Evolutionary conservation across 495 filamentous ascomycete species (phyloP).

Genomic region (Penicillium atrosanguineum): DNA sequence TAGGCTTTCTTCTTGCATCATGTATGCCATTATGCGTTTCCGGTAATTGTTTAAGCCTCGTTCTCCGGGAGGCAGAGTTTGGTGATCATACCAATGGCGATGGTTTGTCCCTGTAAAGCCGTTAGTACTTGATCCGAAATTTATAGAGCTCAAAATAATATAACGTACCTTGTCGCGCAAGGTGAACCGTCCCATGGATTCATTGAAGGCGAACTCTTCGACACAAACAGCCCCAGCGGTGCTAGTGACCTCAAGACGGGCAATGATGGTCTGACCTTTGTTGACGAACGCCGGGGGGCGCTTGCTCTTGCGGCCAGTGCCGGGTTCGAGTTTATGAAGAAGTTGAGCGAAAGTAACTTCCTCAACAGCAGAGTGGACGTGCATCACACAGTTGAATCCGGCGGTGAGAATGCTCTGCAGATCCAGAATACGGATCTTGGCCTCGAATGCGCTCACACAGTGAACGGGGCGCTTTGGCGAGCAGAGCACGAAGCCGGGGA

Average conservation of each 20-base stretch:
- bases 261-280: slow-evolving; percentile 91
- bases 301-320: slow-evolving; percentile 92
- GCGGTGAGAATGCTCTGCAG: slow-evolving; percentile 88
- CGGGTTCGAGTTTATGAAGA: slow-evolving; percentile 94
- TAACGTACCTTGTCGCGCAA: slow-evolving; percentile 80
- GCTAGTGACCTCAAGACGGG: slow-evolving; percentile 79
- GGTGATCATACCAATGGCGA: slow-evolving; percentile 95
- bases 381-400: slow-evolving; percentile 90
- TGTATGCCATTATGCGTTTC: slow-evolving; percentile 12
- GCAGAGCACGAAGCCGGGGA: slow-evolving; percentile 96
- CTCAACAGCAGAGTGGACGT: slow-evolving; percentile 88
- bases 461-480: slow-evolving; percentile 88
- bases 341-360: slow-evolving; percentile 86
- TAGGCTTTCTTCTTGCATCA: slow-evolving; percentile 12
- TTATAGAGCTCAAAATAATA: not conserved
- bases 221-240: slow-evolving; percentile 86
- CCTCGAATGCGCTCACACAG: slow-evolving; percentile 86
- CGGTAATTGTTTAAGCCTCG: slow-evolving; percentile 23
- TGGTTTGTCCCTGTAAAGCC: slow-evolving; percentile 77
- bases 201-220: slow-evolving; percentile 89
- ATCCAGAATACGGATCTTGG: slow-evolving; percentile 94
- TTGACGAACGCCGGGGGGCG: slow-evolving; percentile 86
- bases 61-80: slow-evolving; percentile 63
- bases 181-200: slow-evolving; percentile 92
- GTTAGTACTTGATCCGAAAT: slow-evolving; percentile 22